Base-by-base conservation (phyloP, 2,329 filamentous ascomycete genomes). In the Penicillium sp. region DNA sequence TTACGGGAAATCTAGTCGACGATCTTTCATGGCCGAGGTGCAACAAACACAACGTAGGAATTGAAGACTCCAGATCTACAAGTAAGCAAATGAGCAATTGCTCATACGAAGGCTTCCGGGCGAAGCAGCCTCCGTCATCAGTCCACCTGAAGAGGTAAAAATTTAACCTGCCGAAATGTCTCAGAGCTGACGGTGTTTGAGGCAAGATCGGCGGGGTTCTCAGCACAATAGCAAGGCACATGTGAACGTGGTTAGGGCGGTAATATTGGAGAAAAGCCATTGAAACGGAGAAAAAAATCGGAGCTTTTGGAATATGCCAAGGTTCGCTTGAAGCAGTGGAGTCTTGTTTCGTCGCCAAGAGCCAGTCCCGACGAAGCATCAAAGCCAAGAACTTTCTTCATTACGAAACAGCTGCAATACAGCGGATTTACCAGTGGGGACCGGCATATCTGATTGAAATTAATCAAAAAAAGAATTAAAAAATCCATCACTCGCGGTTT, bases 371-470 rank as follows among this genome's bases (percentile, higher is more conserved):
- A 36, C 47, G 50, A 53, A 53, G 45, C 32, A 45, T 29, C 34
- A 54, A 42, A 50, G 51, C 24, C 45, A 14, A 27, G 44, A 53
- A 31, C 8, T 5, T 7, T 9, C 13, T 40, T 29, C 31, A 50
- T 54, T 54, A 51, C 45, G 38, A 43, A 44, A 50, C 47, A n/a
- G 24, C 24, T 8, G 24, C 24, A 27, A 27, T 27, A 27, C 24
- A 27, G 5, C 24, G 14, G 24, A 48, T 21, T 54, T 47, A 41
- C 34, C 44, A 27, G 51, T 54, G 51, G 51, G 44, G 45, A 11
- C 40, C 39, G 18, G 46, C 34, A 38, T 56, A 56, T 58, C 56
- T 58, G 56, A 58, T 58, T 47, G 40, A 54, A 55, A 38, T 40
- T 22, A 34, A 14, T 18, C 18, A 27, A 29, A 32, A 24, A 29